Evolutionary conservation across 371 early-diverging fungal species (phyloP), one percentile per base, ranked within the genome.

Genomic region (Rhizomucor pusillus): DNA sequence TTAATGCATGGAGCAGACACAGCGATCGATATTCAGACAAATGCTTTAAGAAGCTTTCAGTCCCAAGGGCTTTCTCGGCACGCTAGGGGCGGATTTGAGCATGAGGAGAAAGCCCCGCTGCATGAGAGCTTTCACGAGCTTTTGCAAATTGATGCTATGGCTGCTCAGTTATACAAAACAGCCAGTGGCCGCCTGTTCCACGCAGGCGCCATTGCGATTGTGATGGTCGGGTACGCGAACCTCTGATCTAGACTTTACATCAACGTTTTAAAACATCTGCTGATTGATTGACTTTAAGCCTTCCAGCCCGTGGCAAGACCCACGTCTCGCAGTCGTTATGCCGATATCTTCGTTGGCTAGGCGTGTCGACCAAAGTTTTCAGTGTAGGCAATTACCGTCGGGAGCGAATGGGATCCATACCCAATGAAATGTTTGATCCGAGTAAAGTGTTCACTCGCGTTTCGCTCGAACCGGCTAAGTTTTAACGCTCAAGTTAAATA

Each of bases 381-480:
- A 99, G 97, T 62, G 98, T 99, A 23, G 99, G 98, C 50, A 90
- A 94, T 63, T 98, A 98, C 66, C 85, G 99, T 29, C 83, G 98
- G 36, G 81, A 90, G 55, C 81, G 89, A 34, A 77, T 89, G 49
- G 93, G 96, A n/a, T 79, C 77, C 36, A 61, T 77, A 45, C 78
- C 89, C 6, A 79, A 82, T 46, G 87, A 88, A 59, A 94, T 91
- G 80, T 97, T 96, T 71, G 91, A 93, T 63, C 91, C 93, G 39
- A 74, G 89, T 83, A 82, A 64, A 62, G 56, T 57, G 11, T 7
- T 18, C n/a, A 40, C 20, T 18, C 10, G 14, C 39, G 13, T n/a
- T 41, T 19, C 37, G 25, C 18, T 25, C 10, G 12, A 24, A 14
- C 48, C 24, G 13, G 10, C 34, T 37, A 39, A 23, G 34, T 24